A percentile compares a stretch with the other conserved stretches of the same genome.
Evolutionary conservation across 768 basidiomycete genomes (phyloP).

Genomic region (Lactarius akahatsu): DNA sequence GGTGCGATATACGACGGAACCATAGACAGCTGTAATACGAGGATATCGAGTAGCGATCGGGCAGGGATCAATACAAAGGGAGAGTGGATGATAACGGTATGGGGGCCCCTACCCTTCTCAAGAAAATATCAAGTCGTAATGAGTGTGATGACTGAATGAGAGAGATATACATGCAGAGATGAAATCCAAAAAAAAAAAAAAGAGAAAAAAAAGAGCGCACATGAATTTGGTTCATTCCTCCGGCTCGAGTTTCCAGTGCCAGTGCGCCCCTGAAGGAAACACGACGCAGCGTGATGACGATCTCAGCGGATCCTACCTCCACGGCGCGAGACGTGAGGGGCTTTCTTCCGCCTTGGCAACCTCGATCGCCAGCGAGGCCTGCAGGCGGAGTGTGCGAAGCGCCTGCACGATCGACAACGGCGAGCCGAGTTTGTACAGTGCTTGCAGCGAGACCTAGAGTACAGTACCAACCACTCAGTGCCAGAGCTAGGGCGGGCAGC

Average conservation of each 20-base stretch:
- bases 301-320: slow-evolving; percentile 33
- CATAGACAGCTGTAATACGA: too few species aligned
- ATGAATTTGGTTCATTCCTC: slow-evolving; percentile 1
- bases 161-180: neutral
- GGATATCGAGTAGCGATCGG: neutral
- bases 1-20: too few species aligned
- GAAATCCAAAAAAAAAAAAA: too few species aligned
- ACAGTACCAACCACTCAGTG: too few species aligned
- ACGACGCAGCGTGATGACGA: slow-evolving; percentile 30
- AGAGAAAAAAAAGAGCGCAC: neutral
- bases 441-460: too few species aligned
- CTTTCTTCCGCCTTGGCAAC: slow-evolving; percentile 38
- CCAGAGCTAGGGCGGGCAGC: too few species aligned
- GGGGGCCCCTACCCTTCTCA: too few species aligned
- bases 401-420: slow-evolving; percentile 33
- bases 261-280: slow-evolving; percentile 35
- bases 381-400: slow-evolving; percentile 33
- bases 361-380: slow-evolving; percentile 42
- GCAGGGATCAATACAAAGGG: neutral
- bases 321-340: slow-evolving; percentile 33
- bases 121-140: neutral
- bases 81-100: too few species aligned
- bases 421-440: slow-evolving; percentile 34
- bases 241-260: slow-evolving; percentile 28
- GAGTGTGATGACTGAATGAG: too few species aligned